phyloP scores from a whole-genome alignment of 371 early-diverging fungal genomes.

The Rhizomucor miehei region DNA sequence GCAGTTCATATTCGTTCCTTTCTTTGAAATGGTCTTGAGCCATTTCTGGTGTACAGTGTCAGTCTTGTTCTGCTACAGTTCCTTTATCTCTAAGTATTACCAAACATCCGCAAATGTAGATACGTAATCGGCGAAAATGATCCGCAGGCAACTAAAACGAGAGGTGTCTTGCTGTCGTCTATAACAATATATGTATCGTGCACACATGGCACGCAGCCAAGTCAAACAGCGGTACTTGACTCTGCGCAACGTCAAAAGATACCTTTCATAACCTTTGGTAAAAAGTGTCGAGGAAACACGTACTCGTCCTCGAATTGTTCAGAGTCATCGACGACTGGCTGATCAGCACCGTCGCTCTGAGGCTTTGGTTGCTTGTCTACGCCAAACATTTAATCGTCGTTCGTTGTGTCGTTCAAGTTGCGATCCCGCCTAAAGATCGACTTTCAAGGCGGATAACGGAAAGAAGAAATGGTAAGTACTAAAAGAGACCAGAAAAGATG shows the following conservation, averaged over 20 bases:
- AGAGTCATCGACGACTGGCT: no score
- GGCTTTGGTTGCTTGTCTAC: no score
- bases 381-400: no score
- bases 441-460: no score
- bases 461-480: no score
- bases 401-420: no score
- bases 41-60: slow-evolving; percentile 69
- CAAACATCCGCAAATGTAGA: slow-evolving; percentile 97
- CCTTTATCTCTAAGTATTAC: slow-evolving; percentile 43
- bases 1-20: slow-evolving; percentile 73
- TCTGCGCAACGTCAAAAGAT: no score
- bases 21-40: slow-evolving; percentile 84
- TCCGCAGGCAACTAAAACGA: slow-evolving; percentile 96
- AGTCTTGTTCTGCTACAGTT: background rate
- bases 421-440: no score
- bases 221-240: no score
- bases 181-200: background rate
- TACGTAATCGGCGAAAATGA: slow-evolving; percentile 97
- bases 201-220: background rate
- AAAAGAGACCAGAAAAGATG: no score
- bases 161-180: slow-evolving; percentile 82
- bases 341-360: no score
- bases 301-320: slow-evolving; percentile 16
- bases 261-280: slow-evolving; percentile 23
- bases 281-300: slow-evolving; percentile 18